phyloP scores from a whole-genome alignment of 139 green algal genomes.

The Chlorella sorokiniana region DNA sequence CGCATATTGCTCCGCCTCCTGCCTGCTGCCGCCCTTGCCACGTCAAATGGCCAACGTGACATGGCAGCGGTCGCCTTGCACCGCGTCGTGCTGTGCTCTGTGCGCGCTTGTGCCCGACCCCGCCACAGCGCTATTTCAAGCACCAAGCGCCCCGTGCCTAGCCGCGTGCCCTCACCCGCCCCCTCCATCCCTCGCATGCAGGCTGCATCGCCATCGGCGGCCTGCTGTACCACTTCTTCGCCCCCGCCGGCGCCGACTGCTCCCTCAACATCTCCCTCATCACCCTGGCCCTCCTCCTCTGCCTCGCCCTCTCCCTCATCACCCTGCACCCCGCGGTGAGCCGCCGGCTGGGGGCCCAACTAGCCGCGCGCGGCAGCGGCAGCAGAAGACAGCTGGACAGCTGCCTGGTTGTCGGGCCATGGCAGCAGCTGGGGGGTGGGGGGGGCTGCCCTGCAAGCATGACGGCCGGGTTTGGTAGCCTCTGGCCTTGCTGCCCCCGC shows the following conservation, averaged over 20 bases:
- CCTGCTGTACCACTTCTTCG: constrained; percentile 90
- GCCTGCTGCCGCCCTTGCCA: not conserved
- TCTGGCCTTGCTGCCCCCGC: not conserved
- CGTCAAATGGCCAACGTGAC: too few relatives aligned
- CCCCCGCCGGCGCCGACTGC: constrained; percentile 76
- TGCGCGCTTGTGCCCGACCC: too few relatives aligned
- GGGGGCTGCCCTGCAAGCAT: too few relatives aligned
- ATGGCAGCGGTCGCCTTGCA: too few relatives aligned
- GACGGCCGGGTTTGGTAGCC: too few relatives aligned
- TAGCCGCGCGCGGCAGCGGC: not conserved
- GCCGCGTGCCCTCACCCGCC: too few relatives aligned
- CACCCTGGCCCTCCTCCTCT: constrained; percentile 76
- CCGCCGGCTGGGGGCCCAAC: too few relatives aligned
- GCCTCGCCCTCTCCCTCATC: constrained; percentile 63
- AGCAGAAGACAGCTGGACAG: not conserved
- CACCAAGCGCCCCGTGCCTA: too few relatives aligned
- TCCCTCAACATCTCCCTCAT: constrained; percentile 90
- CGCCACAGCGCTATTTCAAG: too few relatives aligned
- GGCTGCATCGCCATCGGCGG: constrained; percentile 64
- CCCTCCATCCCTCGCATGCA: not conserved
- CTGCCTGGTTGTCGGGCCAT: too few relatives aligned
- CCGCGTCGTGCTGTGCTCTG: not conserved
- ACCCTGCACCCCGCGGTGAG: constrained; percentile 64
- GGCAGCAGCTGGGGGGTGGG: too few relatives aligned
- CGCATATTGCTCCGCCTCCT: not conserved